Percentiles rank a stretch among this genome's conserved stretches.
Conservation (phyloP, 2,329 filamentous ascomycete species). For the Sphaerostilbella broomeana region DNA sequence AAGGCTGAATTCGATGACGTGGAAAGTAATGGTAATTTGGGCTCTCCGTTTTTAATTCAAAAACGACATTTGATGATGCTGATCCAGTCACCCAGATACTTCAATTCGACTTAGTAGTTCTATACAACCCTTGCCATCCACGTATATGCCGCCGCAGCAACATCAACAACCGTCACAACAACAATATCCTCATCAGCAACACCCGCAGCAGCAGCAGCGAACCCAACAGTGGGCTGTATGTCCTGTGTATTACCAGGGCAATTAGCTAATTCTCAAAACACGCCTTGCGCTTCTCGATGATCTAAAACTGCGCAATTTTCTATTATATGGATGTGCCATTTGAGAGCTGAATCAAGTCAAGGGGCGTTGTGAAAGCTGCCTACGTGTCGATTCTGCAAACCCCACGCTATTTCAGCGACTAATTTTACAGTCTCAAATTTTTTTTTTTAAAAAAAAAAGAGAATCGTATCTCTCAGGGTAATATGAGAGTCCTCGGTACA, state of each 20-base stretch:
- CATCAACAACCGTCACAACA: conserved; percentile 23
- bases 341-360: too few relatives aligned
- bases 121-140: conserved; percentile 17
- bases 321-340: too few relatives aligned
- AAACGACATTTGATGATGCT: not conserved
- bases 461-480: too few relatives aligned
- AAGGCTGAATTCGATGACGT: conserved; percentile 37
- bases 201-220: conserved; percentile 22
- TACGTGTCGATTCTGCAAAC: too few relatives aligned
- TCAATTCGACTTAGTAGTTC: conserved; percentile 27
- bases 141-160: conserved; percentile 25
- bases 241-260: conserved; percentile 25
- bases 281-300: conserved; percentile 15
- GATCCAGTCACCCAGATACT: too few relatives aligned
- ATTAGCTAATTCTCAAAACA: not conserved
- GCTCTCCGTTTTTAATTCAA: not conserved
- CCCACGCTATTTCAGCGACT: too few relatives aligned
- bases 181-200: conserved; percentile 20
- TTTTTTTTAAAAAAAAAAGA: too few relatives aligned
- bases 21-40: conserved; percentile 24
- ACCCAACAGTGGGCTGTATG: too few relatives aligned
- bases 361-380: too few relatives aligned
- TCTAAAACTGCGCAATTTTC: too few relatives aligned
- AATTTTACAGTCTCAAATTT: too few relatives aligned
- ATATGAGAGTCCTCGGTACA: too few relatives aligned